Conservation (phyloP, 768 basidiomycete genomes). For the Rhizopogon vinicolor region DNA sequence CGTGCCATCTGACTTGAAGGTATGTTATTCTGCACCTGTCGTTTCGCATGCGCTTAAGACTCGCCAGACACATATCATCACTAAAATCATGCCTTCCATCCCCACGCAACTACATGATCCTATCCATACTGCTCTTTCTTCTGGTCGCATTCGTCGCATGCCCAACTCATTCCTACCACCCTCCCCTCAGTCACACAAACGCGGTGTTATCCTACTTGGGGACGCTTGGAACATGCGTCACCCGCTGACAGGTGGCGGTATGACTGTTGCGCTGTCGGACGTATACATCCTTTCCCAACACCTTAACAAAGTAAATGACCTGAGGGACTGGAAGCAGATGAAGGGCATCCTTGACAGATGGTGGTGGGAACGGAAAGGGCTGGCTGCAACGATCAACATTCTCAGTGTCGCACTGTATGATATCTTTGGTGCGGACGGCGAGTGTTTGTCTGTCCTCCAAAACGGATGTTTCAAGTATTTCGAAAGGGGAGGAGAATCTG, state of each 20-base stretch:
- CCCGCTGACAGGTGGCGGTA: conserved; percentile 95
- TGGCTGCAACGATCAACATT: conserved; percentile 87
- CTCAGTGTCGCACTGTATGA: conserved; percentile 92
- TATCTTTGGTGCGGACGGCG: conserved; percentile 90
- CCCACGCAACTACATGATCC: conserved; percentile 66
- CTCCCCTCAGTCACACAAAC: conserved; percentile 59
- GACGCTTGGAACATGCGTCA: conserved; percentile 99
- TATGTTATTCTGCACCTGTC: conserved; percentile 13
- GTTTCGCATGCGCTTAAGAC: conserved; percentile 6
- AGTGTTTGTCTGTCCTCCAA: conserved; percentile 58
- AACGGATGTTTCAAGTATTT: conserved; percentile 98
- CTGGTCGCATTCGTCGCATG: conserved; percentile 83
- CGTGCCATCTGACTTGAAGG: conserved; percentile 79
- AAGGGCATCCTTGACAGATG: conserved; percentile 56
- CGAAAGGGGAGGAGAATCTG: conserved; percentile 84
- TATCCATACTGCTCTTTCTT: conserved; percentile 66
- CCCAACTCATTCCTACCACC: conserved; percentile 93
- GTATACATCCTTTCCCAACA: conserved; percentile 68
- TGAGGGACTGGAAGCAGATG: conserved; percentile 48
- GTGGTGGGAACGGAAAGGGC: conserved; percentile 84
- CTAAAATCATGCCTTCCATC: conserved; percentile 75
- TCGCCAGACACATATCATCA: conserved; percentile 59
- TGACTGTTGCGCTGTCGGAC: conserved; percentile 94
- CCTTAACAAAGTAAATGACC: conserved; percentile 41
- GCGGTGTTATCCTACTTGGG: conserved; percentile 81